These are phyloP conservation scores for Cladosporium sp. DNA, from an alignment of 2,329 filamentous ascomycete species.

Conservation along the genomic window DNA sequence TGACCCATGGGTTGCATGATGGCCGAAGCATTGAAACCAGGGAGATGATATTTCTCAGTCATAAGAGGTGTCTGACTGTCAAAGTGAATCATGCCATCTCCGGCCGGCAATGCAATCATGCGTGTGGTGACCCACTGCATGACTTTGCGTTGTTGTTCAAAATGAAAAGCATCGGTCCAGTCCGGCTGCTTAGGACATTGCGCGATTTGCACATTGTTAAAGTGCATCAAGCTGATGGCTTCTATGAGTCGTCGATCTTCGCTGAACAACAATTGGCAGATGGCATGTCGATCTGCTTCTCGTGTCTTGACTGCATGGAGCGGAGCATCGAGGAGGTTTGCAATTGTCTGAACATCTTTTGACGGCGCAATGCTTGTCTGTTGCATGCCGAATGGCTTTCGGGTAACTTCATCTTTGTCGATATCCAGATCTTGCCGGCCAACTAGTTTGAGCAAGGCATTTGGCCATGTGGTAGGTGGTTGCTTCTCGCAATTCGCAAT, in stretches of 20 bases:
- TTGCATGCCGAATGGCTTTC: neutral
- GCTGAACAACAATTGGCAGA: conserved; percentile 82
- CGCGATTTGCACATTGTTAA: conserved; percentile 72
- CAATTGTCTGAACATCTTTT: conserved; percentile 75
- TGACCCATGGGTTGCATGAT: conserved; percentile 88
- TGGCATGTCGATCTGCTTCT: conserved; percentile 69
- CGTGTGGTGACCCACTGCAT: conserved; percentile 81
- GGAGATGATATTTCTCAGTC: conserved; percentile 85
- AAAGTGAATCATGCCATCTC: conserved; percentile 82
- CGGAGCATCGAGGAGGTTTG: conserved; percentile 59
- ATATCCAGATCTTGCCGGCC: conserved; percentile 69
- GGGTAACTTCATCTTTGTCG: neutral
- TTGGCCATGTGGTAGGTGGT: conserved; percentile 72
- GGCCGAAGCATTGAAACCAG: conserved; percentile 87
- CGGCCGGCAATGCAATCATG: conserved; percentile 82
- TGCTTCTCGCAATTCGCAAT: conserved; percentile 79
- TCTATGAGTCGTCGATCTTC: conserved; percentile 88
- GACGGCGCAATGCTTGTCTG: neutral
- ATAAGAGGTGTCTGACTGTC: conserved; percentile 80
- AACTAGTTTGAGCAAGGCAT: conserved; percentile 66
- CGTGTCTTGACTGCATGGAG: conserved; percentile 70
- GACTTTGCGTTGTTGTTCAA: conserved; percentile 88
- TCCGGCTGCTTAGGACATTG: conserved; percentile 68
- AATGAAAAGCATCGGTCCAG: conserved; percentile 78
- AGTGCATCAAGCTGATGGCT: conserved; percentile 78